Percentiles rank a stretch among this genome's conserved stretches.
Conservation (phyloP, 805 yeast species). For the Candida tammaniensis region DNA sequence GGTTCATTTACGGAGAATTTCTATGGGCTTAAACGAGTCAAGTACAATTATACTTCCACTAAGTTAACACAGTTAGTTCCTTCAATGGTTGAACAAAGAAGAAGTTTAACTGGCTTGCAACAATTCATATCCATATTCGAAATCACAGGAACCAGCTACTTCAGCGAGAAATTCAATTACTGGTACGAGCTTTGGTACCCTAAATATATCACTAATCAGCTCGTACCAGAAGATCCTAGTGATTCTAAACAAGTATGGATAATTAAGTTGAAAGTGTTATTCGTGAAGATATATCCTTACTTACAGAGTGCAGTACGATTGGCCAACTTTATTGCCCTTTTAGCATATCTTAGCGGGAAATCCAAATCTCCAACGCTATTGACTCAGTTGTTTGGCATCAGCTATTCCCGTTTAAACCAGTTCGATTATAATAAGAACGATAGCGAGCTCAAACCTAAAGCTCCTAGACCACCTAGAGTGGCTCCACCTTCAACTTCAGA, state of each 20-base stretch:
- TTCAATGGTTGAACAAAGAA: constrained; percentile 46
- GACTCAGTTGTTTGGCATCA: constrained; percentile 59
- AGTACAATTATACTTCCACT: constrained; percentile 27
- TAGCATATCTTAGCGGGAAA: constrained; percentile 65
- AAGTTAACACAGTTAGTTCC: constrained; percentile 38
- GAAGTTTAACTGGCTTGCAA: constrained; percentile 55
- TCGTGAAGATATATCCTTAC: constrained; percentile 63
- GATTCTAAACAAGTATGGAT: constrained; percentile 22
- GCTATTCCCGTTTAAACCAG: constrained; percentile 60
- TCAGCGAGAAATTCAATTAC: constrained; percentile 65
- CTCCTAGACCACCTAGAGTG: constrained; percentile 22
- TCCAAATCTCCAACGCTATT: constrained; percentile 61
- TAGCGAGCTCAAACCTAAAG: constrained; percentile 11
- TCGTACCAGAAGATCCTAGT: constrained; percentile 19
- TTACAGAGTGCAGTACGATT: constrained; percentile 46
- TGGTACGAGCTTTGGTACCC: constrained; percentile 64
- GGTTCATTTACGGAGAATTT: constrained; percentile 88
- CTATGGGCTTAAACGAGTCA: constrained; percentile 77
- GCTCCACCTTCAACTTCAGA: constrained; percentile 43
- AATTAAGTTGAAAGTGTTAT: constrained; percentile 34
- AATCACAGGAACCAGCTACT: constrained; percentile 63
- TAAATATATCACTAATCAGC: constrained; percentile 49
- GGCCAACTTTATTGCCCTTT: constrained; percentile 53
- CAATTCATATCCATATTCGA: constrained; percentile 53
- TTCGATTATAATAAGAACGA: constrained; percentile 45